phyloP scores from a whole-genome alignment of 495 filamentous ascomycete species.

The Penicillium soppii region DNA sequence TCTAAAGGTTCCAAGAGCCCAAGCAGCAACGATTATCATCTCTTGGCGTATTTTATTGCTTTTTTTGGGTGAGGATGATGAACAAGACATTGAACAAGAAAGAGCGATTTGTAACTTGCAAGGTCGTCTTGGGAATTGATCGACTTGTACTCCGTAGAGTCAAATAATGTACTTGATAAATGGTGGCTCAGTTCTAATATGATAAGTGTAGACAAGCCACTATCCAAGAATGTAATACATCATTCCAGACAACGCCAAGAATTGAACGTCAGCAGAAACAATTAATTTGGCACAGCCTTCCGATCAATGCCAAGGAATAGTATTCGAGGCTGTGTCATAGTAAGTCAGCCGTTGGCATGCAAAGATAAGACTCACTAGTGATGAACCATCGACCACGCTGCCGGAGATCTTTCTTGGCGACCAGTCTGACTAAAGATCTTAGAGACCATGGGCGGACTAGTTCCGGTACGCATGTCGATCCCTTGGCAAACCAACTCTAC shows the following conservation, averaged over 20 bases:
- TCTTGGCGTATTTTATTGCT: constrained; percentile 3
- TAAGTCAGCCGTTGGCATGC: not conserved
- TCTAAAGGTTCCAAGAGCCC: not conserved
- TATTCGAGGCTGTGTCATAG: constrained; percentile 22
- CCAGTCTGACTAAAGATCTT: constrained; percentile 10
- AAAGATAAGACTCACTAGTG: constrained; percentile 8
- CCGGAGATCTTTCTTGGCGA: constrained; percentile 19
- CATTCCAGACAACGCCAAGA: constrained; percentile 4
- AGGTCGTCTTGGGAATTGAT: no score
- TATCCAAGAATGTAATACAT: no score
- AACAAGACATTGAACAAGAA: not conserved
- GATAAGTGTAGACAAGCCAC: no score
- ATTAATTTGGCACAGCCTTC: not conserved
- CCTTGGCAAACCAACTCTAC: constrained; percentile 5
- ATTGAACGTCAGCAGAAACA: not conserved
- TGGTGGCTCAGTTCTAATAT: no score
- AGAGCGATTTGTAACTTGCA: no score
- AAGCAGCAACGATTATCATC: not conserved
- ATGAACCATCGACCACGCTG: constrained; percentile 13
- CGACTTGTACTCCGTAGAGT: no score
- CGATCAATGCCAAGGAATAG: constrained; percentile 1
- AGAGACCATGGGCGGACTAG: constrained; percentile 5
- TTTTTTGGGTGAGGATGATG: no score
- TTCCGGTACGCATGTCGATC: constrained; percentile 2
- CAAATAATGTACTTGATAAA: no score